Evolutionary conservation across 495 filamentous ascomycete species (phyloP).

Genomic region (Thozetella sp.): DNA sequence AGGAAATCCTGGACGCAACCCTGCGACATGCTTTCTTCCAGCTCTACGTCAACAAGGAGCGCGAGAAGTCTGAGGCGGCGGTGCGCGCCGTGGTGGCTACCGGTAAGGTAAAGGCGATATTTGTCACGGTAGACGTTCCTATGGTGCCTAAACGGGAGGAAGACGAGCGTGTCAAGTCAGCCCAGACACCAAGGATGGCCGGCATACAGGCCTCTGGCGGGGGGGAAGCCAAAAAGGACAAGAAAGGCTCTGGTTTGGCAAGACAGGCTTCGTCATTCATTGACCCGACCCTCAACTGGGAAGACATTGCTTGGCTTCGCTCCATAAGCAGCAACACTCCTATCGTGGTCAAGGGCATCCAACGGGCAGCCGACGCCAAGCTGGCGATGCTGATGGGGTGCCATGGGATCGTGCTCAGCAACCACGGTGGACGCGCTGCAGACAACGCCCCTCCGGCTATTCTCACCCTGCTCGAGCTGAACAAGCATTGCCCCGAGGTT

Average conservation of each 20-base stretch:
- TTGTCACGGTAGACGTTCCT: slow-evolving; percentile 62
- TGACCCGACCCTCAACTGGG: slow-evolving; percentile 51
- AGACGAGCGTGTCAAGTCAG: slow-evolving; percentile 56
- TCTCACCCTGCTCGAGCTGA: slow-evolving; percentile 69
- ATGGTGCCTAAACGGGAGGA: slow-evolving; percentile 55
- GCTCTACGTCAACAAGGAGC: slow-evolving; percentile 72
- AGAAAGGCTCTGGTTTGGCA: slow-evolving; percentile 3
- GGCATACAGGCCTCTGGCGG: too few relatives aligned
- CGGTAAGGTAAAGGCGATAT: slow-evolving; percentile 62
- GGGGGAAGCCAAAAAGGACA: too few relatives aligned
- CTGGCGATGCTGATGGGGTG: slow-evolving; percentile 44
- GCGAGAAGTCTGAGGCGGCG: slow-evolving; percentile 62
- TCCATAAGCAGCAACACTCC: slow-evolving; percentile 42
- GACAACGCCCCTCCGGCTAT: slow-evolving; percentile 58
- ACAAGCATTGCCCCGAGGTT: slow-evolving; percentile 53
- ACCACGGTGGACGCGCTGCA: slow-evolving; percentile 64
- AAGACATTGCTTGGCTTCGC: slow-evolving; percentile 52
- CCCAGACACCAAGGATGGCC: too few relatives aligned
- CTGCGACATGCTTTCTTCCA: slow-evolving; percentile 48
- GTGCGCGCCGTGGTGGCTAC: too few relatives aligned
- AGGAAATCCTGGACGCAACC: slow-evolving; percentile 52
- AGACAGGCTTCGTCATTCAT: neutral
- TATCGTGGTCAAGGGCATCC: slow-evolving; percentile 63
- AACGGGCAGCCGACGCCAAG: slow-evolving; percentile 54
- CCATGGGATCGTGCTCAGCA: slow-evolving; percentile 57